Conservation (phyloP, 768 basidiomycete genomes). For the Kwoniella mangroviensis region DNA sequence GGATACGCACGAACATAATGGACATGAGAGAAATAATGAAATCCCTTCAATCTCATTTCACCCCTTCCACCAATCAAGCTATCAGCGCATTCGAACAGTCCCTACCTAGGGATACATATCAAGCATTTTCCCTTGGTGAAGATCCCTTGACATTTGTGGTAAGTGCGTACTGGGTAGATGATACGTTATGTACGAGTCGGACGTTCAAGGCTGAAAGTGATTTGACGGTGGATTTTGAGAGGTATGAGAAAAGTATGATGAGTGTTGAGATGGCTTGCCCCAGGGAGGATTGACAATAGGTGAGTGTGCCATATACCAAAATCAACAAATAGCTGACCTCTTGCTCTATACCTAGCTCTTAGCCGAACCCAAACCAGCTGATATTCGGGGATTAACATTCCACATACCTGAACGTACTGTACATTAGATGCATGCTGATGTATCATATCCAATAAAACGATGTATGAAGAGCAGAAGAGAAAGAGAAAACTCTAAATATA, state of each 20-base stretch:
- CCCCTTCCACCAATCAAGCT: not conserved
- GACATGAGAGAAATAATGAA: not conserved
- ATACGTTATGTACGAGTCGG: not conserved
- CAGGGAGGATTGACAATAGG: too few species aligned
- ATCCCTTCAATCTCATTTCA: not conserved
- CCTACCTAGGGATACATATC: not conserved
- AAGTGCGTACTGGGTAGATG: not conserved
- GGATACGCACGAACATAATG: not conserved
- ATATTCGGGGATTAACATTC: too few species aligned
- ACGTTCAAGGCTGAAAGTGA: not conserved
- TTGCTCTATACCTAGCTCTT: too few species aligned
- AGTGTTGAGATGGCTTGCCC: not conserved
- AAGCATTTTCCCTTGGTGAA: not conserved
- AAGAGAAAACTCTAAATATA: not conserved
- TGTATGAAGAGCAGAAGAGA: too few species aligned
- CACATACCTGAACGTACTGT: too few species aligned
- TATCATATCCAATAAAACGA: too few species aligned
- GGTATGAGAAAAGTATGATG: not conserved
- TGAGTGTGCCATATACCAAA: too few species aligned
- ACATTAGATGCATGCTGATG: too few species aligned
- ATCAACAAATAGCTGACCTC: too few species aligned
- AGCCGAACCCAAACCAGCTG: too few species aligned
- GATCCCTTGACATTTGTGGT: not conserved
- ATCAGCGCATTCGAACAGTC: not conserved
- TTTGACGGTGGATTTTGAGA: not conserved